phyloP scores from a whole-genome alignment of 352 stramenopile genomes.

The Saprolegnia diclina region DNA sequence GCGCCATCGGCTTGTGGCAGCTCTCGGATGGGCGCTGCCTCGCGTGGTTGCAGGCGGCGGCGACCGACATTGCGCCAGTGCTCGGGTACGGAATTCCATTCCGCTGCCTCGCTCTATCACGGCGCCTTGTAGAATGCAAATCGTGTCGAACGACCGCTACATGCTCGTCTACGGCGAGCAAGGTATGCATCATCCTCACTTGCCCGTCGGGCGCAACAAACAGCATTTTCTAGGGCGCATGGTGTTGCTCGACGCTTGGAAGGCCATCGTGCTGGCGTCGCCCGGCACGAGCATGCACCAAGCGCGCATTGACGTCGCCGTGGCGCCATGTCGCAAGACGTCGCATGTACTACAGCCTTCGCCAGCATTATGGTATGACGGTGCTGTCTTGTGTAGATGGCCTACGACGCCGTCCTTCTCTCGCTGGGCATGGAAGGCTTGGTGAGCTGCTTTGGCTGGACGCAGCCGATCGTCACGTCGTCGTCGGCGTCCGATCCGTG shows the following conservation, averaged over 20 bases:
- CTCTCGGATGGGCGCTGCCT: conserved; percentile 18
- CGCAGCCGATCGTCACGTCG: conserved; percentile 37
- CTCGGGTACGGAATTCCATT: not conserved
- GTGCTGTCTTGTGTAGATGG: not conserved
- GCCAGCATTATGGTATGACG: not conserved
- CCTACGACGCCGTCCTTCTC: conserved; percentile 36
- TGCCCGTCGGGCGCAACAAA: not conserved
- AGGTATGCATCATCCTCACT: not conserved
- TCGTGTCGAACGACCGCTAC: conserved; percentile 20
- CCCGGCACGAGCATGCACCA: not conserved
- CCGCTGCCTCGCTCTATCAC: not conserved
- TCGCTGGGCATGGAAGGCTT: conserved; percentile 70
- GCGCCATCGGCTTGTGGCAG: conserved; percentile 2
- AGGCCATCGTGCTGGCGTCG: not conserved
- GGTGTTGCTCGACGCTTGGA: conserved; percentile 22
- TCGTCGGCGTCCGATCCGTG: not conserved
- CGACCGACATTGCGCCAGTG: conserved; percentile 10
- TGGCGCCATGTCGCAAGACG: not conserved
- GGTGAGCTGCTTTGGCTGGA: conserved; percentile 76
- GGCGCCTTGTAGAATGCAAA: conserved; percentile 14
- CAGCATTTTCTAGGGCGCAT: conserved; percentile 12
- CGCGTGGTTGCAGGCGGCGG: not conserved
- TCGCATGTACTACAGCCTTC: not conserved
- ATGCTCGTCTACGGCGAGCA: conserved; percentile 14
- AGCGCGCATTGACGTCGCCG: not conserved